Percentiles rank a stretch among this genome's conserved stretches.
Conservation (phyloP, 805 yeast species). For the Ogataea trehalophila region DNA sequence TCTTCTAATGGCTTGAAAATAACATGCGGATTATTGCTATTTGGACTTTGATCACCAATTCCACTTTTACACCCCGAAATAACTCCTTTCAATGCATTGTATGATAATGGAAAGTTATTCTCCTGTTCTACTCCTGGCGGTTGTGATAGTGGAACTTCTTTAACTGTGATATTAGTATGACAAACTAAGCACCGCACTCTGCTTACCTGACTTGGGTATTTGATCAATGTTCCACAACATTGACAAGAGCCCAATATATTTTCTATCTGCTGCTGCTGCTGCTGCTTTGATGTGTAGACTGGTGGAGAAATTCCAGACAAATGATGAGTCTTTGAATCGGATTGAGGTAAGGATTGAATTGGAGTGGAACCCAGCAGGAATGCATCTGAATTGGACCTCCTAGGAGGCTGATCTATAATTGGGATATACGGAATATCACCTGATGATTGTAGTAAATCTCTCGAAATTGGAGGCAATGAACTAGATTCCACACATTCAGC, state of each 20-base stretch:
- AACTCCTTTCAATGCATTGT: conserved; percentile 28
- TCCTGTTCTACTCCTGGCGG: not conserved
- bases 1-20: conserved; percentile 47
- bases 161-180: conserved; percentile 33
- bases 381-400: too few relatives aligned
- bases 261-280: not conserved
- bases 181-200: conserved; percentile 62
- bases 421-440: too few relatives aligned
- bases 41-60: conserved; percentile 5
- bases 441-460: too few relatives aligned
- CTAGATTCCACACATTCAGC: too few relatives aligned
- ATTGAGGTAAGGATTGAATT: not conserved
- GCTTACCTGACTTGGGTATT: conserved; percentile 30
- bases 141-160: not conserved
- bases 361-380: too few relatives aligned
- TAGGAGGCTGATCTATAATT: too few relatives aligned
- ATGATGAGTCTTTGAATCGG: not conserved
- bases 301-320: not conserved
- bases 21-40: conserved; percentile 9
- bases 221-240: conserved; percentile 44
- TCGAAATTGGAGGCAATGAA: too few relatives aligned
- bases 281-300: not conserved
- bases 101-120: conserved; percentile 25
- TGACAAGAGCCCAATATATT: conserved; percentile 30
- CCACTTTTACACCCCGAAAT: conserved; percentile 31